Evolutionary conservation across 257 asterid species (phyloP), one percentile per base, ranked within the genome.

Genomic region (Solanum chiquidenum): DNA sequence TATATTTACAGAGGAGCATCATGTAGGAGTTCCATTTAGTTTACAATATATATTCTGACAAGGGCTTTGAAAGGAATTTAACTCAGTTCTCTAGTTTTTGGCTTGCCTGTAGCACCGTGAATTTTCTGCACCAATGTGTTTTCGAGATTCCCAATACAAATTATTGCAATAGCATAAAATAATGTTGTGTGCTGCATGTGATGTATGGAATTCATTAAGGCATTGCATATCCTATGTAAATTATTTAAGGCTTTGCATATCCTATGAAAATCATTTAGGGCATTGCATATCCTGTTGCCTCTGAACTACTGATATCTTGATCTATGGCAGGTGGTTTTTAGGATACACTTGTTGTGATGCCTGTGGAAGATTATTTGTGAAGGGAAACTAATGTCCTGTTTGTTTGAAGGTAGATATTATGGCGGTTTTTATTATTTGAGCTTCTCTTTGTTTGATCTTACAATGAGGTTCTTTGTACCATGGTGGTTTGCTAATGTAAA

Each of bases 331-430:
- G 95, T 97, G 99, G 99, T 95, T 97, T 93, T 92, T 95, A 92
- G 99, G 99, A 79, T 94, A 96, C 91, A 96, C 99, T 85, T 97
- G 99, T 83, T 96, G 99, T 91, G 99, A 97, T 93, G 99, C 99
- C 89, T 97, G 99, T 79, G 99, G 98, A 89, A 95, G 99, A 92
- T 93, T 97, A 90, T 97, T 97, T 89, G 91, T 93, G 89, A 96
- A 96, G 91, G 99, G 98, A 88, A 97, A 96, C 89, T 97, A 96
- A 74, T 96, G 99, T 89, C 99, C 98, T 44, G 99, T 97, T 90
- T 97, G 99, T 91, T 92, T 96, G 91, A 95, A 94, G 99, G 99
- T 96, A 91, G 73, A 86, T 34, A 6, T 7, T 18, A 55, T 88
- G 74, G 9, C 12, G 62, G 40, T 40, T 29, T 86, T 13, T 11